These are phyloP conservation scores for Ceratonia siliqua DNA, from an alignment of 306 rosid species.

Conservation along the genomic window DNA sequence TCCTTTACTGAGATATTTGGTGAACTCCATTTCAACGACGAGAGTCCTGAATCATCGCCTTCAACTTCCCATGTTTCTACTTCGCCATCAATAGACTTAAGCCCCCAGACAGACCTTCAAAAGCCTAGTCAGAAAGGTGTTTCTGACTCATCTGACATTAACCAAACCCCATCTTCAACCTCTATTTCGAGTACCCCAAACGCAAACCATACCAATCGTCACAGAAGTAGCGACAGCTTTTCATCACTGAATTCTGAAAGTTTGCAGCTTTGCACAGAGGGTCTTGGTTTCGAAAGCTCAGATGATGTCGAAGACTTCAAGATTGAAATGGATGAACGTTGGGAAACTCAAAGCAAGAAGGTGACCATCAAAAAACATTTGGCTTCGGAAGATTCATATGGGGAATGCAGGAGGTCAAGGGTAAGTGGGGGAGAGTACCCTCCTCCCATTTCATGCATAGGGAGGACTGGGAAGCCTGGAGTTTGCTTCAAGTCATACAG, in stretches of 20 bases:
- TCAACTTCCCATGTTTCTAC: constrained; percentile 20
- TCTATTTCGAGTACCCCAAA: constrained; percentile 23
- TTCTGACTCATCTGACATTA: not conserved
- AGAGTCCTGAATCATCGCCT: constrained; percentile 23
- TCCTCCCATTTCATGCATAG: constrained; percentile 84
- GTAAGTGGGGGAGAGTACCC: constrained; percentile 57
- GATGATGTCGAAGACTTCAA: constrained; percentile 63
- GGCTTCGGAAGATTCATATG: not conserved
- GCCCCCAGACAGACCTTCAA: not conserved
- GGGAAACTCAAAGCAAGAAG: constrained; percentile 30
- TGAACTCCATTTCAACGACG: constrained; percentile 73
- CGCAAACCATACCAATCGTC: constrained; percentile 24
- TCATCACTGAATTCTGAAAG: constrained; percentile 52
- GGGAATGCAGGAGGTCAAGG: constrained; percentile 45
- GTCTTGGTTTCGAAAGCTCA: constrained; percentile 72
- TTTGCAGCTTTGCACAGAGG: constrained; percentile 68
- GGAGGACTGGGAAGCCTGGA: constrained; percentile 70
- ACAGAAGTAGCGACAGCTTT: constrained; percentile 46
- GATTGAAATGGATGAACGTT: constrained; percentile 16
- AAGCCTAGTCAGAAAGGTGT: not conserved
- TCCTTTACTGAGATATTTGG: constrained; percentile 77
- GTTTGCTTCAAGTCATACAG: constrained; percentile 70
- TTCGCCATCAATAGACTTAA: constrained; percentile 28
- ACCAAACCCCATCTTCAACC: constrained; percentile 22
- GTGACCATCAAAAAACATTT: constrained; percentile 1